Evolutionary conservation across 1,139 yeast species (phyloP).

Genomic region (Kodamaea suecica): DNA sequence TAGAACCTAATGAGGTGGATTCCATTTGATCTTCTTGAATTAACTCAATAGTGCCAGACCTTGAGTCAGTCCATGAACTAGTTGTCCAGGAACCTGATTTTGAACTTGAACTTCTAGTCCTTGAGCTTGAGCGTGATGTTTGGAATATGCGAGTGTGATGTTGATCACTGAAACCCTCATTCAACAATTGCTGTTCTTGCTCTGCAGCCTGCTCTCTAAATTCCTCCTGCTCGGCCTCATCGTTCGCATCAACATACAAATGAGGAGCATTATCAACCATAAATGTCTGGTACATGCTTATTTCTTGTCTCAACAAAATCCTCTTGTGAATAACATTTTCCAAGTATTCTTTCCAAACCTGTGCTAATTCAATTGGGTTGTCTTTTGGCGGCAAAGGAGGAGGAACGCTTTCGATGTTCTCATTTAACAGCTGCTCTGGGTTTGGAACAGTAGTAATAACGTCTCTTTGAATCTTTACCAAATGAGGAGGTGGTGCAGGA

Average conservation of each 20-base stretch:
- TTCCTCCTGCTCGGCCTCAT: background rate
- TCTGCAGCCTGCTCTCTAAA: background rate
- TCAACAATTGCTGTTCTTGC: no score
- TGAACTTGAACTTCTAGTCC: background rate
- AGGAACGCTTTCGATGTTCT: background rate
- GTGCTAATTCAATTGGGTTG: conserved; percentile 17
- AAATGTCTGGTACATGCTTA: conserved; percentile 33
- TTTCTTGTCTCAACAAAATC: conserved; percentile 43
- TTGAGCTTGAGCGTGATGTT: background rate
- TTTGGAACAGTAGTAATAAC: no score
- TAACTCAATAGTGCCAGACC: background rate
- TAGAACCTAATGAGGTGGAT: background rate
- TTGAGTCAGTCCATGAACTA: background rate
- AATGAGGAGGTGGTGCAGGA: conserved; percentile 29
- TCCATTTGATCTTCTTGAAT: background rate
- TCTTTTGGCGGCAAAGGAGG: background rate
- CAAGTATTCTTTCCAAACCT: conserved; percentile 40
- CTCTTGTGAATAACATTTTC: conserved; percentile 36
- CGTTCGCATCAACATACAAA: background rate
- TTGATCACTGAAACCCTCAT: background rate
- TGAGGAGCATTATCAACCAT: conserved; percentile 11
- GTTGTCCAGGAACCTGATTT: conserved; percentile 1
- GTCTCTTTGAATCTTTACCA: conserved; percentile 9
- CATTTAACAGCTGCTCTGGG: background rate
- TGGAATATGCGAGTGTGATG: background rate